Evolutionary conservation across 2,329 filamentous ascomycete genomes (phyloP).

Genomic region (Eutypella sp.): DNA sequence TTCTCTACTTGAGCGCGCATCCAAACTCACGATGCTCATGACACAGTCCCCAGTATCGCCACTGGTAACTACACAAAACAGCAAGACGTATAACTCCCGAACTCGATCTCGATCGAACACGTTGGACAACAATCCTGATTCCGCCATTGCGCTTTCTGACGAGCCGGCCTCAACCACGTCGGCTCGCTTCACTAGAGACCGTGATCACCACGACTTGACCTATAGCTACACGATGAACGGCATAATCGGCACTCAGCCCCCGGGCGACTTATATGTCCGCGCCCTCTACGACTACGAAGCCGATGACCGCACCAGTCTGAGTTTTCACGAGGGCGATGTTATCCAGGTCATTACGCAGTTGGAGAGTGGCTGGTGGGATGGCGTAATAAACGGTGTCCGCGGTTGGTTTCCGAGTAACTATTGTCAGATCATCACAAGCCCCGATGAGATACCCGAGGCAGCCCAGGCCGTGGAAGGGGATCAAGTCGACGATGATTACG

Average conservation of each 20-base stretch:
- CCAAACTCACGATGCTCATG: slow-evolving; percentile 48
- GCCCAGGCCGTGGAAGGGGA: slow-evolving; percentile 50
- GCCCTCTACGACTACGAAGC: slow-evolving; percentile 97
- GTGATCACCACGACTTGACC: slow-evolving; percentile 27
- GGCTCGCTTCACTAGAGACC: slow-evolving; percentile 27
- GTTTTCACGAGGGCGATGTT: slow-evolving; percentile 93
- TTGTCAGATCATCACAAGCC: slow-evolving; percentile 76
- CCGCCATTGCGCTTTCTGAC: slow-evolving; percentile 25
- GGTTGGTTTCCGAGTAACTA: slow-evolving; percentile 99
- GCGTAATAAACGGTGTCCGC: slow-evolving; percentile 91
- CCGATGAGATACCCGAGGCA: slow-evolving; percentile 65
- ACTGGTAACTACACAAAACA: slow-evolving; percentile 39
- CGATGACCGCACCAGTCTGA: slow-evolving; percentile 93
- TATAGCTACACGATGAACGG: slow-evolving; percentile 51
- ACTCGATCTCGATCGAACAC: slow-evolving; percentile 26
- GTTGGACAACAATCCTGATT: slow-evolving; percentile 23
- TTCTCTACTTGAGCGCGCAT: slow-evolving; percentile 8
- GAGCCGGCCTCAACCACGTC: slow-evolving; percentile 22
- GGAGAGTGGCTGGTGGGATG: slow-evolving; percentile 99
- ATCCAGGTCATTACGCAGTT: slow-evolving; percentile 98
- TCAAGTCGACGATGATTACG: slow-evolving; percentile 57
- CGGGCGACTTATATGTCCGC: slow-evolving; percentile 80
- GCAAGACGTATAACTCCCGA: slow-evolving; percentile 30
- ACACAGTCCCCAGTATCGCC: slow-evolving; percentile 43
- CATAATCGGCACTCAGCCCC: slow-evolving; percentile 53